Percentiles rank a stretch among this genome's conserved stretches.
These are phyloP conservation scores for Choiromyces venosus DNA, from an alignment of 495 filamentous ascomycete genomes.

Conservation along the genomic window DNA sequence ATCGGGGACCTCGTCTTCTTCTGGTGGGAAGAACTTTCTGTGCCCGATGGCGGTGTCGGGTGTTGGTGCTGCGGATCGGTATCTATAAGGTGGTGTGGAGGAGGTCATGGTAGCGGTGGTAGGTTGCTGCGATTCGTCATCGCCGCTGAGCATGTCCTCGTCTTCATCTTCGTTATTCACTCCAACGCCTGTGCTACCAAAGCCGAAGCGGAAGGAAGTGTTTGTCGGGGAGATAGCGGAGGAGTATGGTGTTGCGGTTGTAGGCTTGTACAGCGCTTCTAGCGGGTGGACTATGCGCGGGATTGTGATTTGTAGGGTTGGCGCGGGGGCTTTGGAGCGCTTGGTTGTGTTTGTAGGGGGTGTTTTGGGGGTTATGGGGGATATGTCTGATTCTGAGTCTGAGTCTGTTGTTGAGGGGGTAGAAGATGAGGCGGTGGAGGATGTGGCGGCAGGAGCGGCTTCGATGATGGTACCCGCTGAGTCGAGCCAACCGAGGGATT, in stretches of 20 bases:
- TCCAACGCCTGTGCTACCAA: conserved; percentile 35
- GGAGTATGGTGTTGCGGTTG: conserved; percentile 30
- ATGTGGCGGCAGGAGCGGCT: not conserved
- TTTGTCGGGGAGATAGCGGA: conserved; percentile 33
- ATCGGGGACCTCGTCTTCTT: conserved; percentile 17
- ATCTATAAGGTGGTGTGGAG: conserved; percentile 24
- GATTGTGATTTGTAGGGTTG: conserved; percentile 52
- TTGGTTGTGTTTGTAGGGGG: conserved; percentile 36
- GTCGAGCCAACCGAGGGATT: not conserved
- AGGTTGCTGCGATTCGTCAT: conserved; percentile 43
- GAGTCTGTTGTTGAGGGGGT: conserved; percentile 19
- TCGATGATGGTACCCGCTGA: not conserved
- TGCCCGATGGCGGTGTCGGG: conserved; percentile 82
- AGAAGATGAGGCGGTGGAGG: conserved; percentile 40
- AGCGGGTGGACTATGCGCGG: conserved; percentile 67
- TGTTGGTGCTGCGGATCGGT: conserved; percentile 69
- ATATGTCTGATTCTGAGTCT: conserved; percentile 19
- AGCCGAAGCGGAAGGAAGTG: conserved; percentile 52
- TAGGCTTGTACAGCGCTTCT: conserved; percentile 81
- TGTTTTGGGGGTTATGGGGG: conserved; percentile 29
- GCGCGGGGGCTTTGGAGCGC: conserved; percentile 13
- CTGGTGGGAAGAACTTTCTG: conserved; percentile 47
- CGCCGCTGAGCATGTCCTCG: conserved; percentile 42
- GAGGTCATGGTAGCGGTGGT: not conserved
- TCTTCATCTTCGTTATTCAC: conserved; percentile 51